Conservation (phyloP, 768 basidiomycete genomes). For the Leccinum arenicola region DNA sequence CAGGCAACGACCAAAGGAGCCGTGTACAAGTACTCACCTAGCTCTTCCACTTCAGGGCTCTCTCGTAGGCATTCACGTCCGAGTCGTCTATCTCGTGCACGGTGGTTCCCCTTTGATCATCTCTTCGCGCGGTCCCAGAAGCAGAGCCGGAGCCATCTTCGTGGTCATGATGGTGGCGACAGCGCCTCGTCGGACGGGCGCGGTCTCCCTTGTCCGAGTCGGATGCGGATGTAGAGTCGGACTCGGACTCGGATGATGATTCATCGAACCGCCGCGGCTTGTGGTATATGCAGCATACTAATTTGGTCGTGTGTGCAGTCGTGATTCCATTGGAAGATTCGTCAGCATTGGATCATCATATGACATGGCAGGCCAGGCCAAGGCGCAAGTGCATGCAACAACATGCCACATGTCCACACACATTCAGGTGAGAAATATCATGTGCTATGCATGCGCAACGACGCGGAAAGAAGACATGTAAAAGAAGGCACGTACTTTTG, state of each 20-base stretch:
- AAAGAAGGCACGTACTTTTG: constrained; percentile 64
- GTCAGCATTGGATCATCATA: not conserved
- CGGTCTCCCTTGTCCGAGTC: constrained; percentile 20
- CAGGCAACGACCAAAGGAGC: not conserved
- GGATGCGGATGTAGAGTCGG: constrained; percentile 32
- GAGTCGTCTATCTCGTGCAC: constrained; percentile 22
- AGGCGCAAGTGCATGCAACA: not conserved
- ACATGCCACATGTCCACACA: no score
- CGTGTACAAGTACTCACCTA: constrained; percentile 4
- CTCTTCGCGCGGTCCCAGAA: constrained; percentile 1
- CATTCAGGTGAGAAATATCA: not conserved
- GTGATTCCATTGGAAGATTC: not conserved
- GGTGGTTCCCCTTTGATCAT: constrained; percentile 2
- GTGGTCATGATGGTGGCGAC: not conserved
- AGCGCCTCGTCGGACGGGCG: constrained; percentile 11
- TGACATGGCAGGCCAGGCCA: not conserved
- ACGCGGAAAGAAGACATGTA: constrained; percentile 13
- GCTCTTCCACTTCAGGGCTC: constrained; percentile 27
- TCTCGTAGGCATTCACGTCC: constrained; percentile 53
- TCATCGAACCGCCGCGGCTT: constrained; percentile 79
- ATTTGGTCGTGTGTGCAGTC: not conserved
- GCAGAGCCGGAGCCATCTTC: not conserved
- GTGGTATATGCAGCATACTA: constrained; percentile 96
- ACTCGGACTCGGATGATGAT: constrained; percentile 52
- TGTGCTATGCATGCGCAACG: not conserved